phyloP scores from a whole-genome alignment of 345 rosid species.

The Erysimum cheiranthoides region DNA sequence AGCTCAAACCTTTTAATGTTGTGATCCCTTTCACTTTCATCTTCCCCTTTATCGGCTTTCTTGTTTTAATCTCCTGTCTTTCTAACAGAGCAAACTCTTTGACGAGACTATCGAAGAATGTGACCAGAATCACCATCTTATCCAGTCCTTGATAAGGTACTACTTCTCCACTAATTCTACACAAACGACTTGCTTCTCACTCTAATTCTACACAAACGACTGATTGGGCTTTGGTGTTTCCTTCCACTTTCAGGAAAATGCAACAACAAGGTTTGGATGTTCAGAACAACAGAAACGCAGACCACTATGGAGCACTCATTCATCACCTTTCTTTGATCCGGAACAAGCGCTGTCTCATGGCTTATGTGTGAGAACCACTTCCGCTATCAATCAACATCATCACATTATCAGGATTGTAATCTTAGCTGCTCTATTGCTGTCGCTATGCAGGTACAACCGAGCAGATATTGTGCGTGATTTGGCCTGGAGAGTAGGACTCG shows the following conservation, averaged over 20 bases:
- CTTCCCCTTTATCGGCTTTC: too few species aligned
- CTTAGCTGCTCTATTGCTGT: constrained; percentile 14
- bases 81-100: constrained; percentile 60
- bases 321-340: constrained; percentile 89
- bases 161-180: not conserved
- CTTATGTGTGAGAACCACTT: constrained; percentile 66
- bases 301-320: constrained; percentile 84
- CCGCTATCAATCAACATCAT: not conserved
- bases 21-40: too few species aligned
- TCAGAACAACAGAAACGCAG: constrained; percentile 76
- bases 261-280: constrained; percentile 87
- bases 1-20: constrained; percentile 55
- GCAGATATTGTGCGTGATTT: constrained; percentile 77
- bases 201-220: not conserved
- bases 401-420: not conserved
- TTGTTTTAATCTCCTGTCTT: too few species aligned
- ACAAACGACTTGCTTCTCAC: not conserved
- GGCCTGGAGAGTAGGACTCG: constrained; percentile 77
- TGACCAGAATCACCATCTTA: constrained; percentile 57
- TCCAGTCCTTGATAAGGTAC: constrained; percentile 69
- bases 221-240: too few species aligned
- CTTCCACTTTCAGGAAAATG: constrained; percentile 77
- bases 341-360: constrained; percentile 94
- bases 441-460: constrained; percentile 70
- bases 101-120: constrained; percentile 67